phyloP scores from a whole-genome alignment of 768 basidiomycete genomes.

The Crepidotus variabilis region DNA sequence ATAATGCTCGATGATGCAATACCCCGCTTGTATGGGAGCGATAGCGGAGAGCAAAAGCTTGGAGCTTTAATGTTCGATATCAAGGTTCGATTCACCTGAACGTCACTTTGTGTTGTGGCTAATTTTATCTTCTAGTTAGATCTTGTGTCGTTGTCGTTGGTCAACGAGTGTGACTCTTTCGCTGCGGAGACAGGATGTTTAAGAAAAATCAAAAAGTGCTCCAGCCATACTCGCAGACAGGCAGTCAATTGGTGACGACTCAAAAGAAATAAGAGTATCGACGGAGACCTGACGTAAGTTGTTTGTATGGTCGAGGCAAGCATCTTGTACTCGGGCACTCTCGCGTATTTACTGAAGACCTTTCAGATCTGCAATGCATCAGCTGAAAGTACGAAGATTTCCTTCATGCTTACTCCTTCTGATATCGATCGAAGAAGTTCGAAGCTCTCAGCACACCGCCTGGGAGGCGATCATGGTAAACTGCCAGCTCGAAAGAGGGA shows the following conservation, averaged over 20 bases:
- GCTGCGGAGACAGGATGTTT: neutral
- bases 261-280: too few relatives aligned
- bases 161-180: neutral
- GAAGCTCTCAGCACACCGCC: slow-evolving; percentile 67
- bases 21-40: neutral
- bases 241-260: too few relatives aligned
- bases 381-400: too few relatives aligned
- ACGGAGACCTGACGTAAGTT: too few relatives aligned
- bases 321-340: too few relatives aligned
- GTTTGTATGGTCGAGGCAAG: too few relatives aligned
- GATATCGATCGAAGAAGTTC: too few relatives aligned
- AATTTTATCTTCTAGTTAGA: neutral
- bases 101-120: neutral
- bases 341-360: too few relatives aligned
- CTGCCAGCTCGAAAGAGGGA: slow-evolving; percentile 90
- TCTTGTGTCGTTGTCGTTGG: neutral
- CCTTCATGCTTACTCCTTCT: too few relatives aligned
- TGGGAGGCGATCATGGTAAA: slow-evolving; percentile 85
- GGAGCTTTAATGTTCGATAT: neutral
- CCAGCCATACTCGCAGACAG: neutral
- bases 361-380: too few relatives aligned
- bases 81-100: neutral
- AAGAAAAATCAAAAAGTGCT: neutral
- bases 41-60: neutral
- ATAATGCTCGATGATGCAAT: neutral